phyloP scores from a whole-genome alignment of 441 rosid species.

The Dalechampia spathulata region DNA sequence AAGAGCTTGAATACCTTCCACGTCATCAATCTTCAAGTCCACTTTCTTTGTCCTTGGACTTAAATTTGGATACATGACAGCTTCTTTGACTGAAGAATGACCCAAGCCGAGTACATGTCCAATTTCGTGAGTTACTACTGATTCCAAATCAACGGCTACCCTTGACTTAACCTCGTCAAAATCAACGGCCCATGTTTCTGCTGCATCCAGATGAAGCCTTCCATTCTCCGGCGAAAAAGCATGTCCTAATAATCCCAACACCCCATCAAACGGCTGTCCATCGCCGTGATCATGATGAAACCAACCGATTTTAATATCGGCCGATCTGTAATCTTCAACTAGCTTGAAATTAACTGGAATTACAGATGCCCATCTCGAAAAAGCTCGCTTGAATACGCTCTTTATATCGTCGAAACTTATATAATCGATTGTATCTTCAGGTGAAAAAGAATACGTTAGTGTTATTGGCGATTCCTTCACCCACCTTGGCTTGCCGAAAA shows the following conservation, averaged over 20 bases:
- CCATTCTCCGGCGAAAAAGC: conserved; percentile 85
- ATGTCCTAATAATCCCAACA: conserved; percentile 67
- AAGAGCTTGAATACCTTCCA: conserved; percentile 62
- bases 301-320: conserved; percentile 64
- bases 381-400: conserved; percentile 46
- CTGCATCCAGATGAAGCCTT: conserved; percentile 67
- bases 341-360: conserved; percentile 61
- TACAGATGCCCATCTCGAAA: conserved; percentile 60
- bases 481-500: conserved; percentile 73
- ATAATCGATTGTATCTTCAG: conserved; percentile 40
- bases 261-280: conserved; percentile 78
- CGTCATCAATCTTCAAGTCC: conserved; percentile 68
- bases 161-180: conserved; percentile 31
- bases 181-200: conserved; percentile 69
- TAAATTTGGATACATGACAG: conserved; percentile 89
- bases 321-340: conserved; percentile 26
- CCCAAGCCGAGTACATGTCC: conserved; percentile 84
- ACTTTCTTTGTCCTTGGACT: conserved; percentile 53
- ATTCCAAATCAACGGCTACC: conserved; percentile 73
- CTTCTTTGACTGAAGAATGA: conserved; percentile 60
- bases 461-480: conserved; percentile 27
- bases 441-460: conserved; percentile 59
- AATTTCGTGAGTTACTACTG: conserved; percentile 91
- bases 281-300: conserved; percentile 64
- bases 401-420: conserved; percentile 31